Conservation (phyloP, 2,329 filamentous ascomycete species). For the Huntiella bhutanensis region DNA sequence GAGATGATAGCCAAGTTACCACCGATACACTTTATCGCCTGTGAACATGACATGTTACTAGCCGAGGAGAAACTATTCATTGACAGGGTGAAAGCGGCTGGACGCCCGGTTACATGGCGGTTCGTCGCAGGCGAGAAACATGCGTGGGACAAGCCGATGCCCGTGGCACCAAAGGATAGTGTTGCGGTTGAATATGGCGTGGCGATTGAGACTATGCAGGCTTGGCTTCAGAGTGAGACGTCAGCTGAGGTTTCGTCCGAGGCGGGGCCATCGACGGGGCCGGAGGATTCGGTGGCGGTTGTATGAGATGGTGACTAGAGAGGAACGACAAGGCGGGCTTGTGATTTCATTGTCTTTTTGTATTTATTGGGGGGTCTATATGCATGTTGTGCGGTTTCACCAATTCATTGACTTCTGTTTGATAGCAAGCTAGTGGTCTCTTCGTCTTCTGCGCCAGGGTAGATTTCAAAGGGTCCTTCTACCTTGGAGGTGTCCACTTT, state of each 20-base stretch:
- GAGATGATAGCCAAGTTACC: conserved; percentile 32
- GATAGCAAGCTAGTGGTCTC: neutral
- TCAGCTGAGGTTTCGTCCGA: neutral
- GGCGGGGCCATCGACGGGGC: too few relatives aligned
- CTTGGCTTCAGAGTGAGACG: neutral
- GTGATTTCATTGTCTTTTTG: conserved; percentile 2
- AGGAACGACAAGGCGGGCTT: neutral
- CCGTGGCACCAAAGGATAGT: conserved; percentile 25
- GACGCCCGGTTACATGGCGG: conserved; percentile 22
- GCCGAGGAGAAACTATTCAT: conserved; percentile 41
- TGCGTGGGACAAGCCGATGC: conserved; percentile 30
- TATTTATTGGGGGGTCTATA: neutral
- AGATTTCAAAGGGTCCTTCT: too few relatives aligned
- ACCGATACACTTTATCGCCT: conserved; percentile 38
- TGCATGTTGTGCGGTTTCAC: neutral
- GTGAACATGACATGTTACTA: conserved; percentile 48
- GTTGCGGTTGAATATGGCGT: conserved; percentile 28
- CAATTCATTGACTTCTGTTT: neutral
- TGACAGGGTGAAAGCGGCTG: conserved; percentile 27
- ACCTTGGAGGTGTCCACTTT: neutral
- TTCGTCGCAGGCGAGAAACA: conserved; percentile 28
- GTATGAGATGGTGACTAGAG: too few relatives aligned
- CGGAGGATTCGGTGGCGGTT: neutral
- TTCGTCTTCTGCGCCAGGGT: too few relatives aligned
- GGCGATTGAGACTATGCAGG: conserved; percentile 21